Evolutionary conservation across 352 stramenopile genomes (phyloP), one percentile per base, ranked within the genome.

Genomic region (Globisporangium paddicum): DNA sequence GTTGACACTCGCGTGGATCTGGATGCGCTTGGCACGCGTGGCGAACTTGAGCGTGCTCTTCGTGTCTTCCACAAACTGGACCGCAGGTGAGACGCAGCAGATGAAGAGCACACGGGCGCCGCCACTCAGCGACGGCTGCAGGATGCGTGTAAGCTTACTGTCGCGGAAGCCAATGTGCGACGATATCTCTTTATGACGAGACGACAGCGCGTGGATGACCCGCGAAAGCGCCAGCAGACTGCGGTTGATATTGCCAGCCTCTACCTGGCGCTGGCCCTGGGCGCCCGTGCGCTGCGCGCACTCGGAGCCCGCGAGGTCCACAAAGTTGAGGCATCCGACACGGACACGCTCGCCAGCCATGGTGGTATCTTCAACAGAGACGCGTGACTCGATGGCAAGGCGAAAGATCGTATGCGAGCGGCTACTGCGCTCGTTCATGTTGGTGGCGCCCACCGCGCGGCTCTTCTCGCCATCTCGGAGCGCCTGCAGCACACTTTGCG

Each of bases 391-490:
- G 14, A 81, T 73, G 5, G 68, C 57, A 0, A 87, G 30, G 18
- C 67, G 58, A 26, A 87, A 78, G 46, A 82, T 81, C 5, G 73
- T 77, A 60, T 87, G 77, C 10, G 73, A 84, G 41, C 77, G 77
- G 60, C 71, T 83, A 28, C 72, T 83, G 26, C 69, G 68, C 19
- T 85, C 74, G 55, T 85, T 87, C 74, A 87, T 87, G 13, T 64
- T 64, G 18, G 77, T 87, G 7, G 68, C 63, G 2, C 66, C 69
- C 13, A 80, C 65, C 19, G 68, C 52, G 46, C 77, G 56, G 52
- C 70, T 70, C 25, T 79, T 71, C 42, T 81, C 73, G 23, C 74
- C 74, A 53, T 80, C 63, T n/a, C 64, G 56, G 2, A 84, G 44
- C 18, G 72, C 71, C 30, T 67, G 62, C 30, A 82, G 34, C 6